Evolutionary conservation across 495 filamentous ascomycete species (phyloP).

Genomic region (Neurospora sp.): DNA sequence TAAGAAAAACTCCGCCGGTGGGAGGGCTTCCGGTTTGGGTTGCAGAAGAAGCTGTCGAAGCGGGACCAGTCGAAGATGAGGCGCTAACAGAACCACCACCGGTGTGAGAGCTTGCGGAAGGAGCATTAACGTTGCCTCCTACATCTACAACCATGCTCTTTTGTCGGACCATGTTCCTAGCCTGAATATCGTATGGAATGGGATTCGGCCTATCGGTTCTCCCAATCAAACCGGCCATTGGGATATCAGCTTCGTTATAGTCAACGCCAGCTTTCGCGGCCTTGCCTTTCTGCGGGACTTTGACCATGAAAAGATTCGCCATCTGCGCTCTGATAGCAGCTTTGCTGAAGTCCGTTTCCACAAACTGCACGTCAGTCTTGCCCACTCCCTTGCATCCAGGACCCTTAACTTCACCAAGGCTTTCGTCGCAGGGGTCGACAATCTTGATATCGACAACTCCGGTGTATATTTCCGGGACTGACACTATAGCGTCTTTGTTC

Average conservation of each 20-base stretch:
- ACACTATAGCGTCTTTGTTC: conserved; percentile 37
- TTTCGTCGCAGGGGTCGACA: conserved; percentile 18
- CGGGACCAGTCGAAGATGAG: neutral
- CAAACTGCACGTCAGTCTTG: conserved; percentile 17
- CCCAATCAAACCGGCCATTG: conserved; percentile 14
- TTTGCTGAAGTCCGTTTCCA: conserved; percentile 11
- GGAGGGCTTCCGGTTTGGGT: neutral
- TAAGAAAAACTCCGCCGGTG: neutral
- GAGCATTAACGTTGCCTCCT: neutral
- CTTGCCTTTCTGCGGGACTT: conserved; percentile 17
- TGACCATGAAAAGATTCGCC: conserved; percentile 25
- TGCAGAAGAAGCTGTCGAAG: neutral
- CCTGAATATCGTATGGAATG: neutral
- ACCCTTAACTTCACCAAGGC: conserved; percentile 22
- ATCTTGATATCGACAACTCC: conserved; percentile 73
- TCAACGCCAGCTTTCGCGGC: conserved; percentile 6
- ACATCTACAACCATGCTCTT: neutral
- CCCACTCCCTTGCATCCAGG: conserved; percentile 13
- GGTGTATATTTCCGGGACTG: conserved; percentile 58
- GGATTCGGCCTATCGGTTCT: neutral
- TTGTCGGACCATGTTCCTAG: neutral
- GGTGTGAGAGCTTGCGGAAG: neutral
- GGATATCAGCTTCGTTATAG: conserved; percentile 12
- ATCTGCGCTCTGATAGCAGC: conserved; percentile 30
- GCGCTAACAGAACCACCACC: neutral